Conservation (phyloP, 164 flowering plant genomes). For the Taxillus chinensis region DNA sequence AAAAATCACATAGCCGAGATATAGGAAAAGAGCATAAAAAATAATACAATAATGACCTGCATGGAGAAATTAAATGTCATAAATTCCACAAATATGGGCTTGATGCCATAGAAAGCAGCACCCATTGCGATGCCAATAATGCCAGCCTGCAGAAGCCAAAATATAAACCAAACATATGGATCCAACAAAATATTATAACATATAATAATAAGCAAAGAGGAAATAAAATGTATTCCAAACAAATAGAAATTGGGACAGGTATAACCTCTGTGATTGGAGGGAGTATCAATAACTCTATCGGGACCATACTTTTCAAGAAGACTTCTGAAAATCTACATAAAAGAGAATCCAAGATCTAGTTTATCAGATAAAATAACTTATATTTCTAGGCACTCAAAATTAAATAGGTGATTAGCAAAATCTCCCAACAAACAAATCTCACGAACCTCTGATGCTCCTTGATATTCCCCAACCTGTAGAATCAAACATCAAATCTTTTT, state of each 20-base stretch:
- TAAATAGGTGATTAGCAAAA: too few relatives aligned
- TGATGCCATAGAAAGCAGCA: constrained; percentile 83
- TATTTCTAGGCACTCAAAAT: too few relatives aligned
- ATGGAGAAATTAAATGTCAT: constrained; percentile 98
- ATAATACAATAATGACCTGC: constrained; percentile 52
- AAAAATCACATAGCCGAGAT: too few relatives aligned
- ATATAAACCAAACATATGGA: constrained; percentile 3
- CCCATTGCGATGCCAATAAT: constrained; percentile 97
- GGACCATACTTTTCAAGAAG: constrained; percentile 93
- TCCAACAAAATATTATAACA: neutral
- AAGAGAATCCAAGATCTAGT: neutral
- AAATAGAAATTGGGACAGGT: neutral
- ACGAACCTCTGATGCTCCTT: constrained; percentile 68
- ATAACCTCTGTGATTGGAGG: constrained; percentile 97
- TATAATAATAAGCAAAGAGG: neutral
- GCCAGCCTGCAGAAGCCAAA: constrained; percentile 61
- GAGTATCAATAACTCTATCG: constrained; percentile 85
- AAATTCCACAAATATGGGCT: constrained; percentile 85
- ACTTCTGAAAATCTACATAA: constrained; percentile 67
- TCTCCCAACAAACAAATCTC: too few relatives aligned
- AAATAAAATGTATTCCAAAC: too few relatives aligned
- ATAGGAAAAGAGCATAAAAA: too few relatives aligned
- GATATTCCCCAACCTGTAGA: constrained; percentile 91
- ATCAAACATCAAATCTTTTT: too few relatives aligned
- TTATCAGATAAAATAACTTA: too few relatives aligned